phyloP scores from a whole-genome alignment of 192 early-diverging fungal species.

The Obelidium mucronatum region DNA sequence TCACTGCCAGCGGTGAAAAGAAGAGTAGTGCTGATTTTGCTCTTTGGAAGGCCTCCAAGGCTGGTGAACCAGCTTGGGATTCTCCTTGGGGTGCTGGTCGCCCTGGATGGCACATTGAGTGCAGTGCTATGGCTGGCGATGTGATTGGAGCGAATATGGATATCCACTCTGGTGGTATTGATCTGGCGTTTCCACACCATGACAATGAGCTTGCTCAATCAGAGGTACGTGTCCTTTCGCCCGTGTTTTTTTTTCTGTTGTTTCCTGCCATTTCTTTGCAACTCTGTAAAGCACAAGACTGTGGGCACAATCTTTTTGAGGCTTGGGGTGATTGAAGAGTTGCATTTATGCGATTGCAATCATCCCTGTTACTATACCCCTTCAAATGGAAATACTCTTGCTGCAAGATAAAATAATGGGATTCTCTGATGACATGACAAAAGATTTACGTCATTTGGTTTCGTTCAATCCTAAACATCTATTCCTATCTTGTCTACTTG shows the following conservation, averaged over 20 bases:
- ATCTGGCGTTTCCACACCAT: conserved; percentile 98
- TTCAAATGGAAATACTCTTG: too few species aligned
- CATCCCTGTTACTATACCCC: too few species aligned
- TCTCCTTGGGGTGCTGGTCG: conserved; percentile 94
- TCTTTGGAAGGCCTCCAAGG: conserved; percentile 94
- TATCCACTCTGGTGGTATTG: conserved; percentile 95
- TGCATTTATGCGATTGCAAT: too few species aligned
- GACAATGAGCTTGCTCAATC: conserved; percentile 97
- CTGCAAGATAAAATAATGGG: too few species aligned
- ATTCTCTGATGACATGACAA: too few species aligned
- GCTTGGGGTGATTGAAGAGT: neutral
- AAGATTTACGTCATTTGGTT: conserved; percentile 3
- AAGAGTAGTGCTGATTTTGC: conserved; percentile 91
- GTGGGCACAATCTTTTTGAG: neutral
- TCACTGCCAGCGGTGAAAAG: conserved; percentile 56
- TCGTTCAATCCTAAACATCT: conserved; percentile 21
- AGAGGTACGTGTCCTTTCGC: conserved; percentile 57
- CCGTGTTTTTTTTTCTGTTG: neutral
- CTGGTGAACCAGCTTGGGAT: conserved; percentile 92
- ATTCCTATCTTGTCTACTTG: neutral
- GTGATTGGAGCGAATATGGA: conserved; percentile 88
- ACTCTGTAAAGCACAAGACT: neutral
- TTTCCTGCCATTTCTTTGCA: neutral
- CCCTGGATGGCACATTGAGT: conserved; percentile 99
- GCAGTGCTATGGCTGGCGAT: conserved; percentile 97